Base-by-base conservation (phyloP, 345 rosid species). In the Laguncularia racemosa region DNA sequence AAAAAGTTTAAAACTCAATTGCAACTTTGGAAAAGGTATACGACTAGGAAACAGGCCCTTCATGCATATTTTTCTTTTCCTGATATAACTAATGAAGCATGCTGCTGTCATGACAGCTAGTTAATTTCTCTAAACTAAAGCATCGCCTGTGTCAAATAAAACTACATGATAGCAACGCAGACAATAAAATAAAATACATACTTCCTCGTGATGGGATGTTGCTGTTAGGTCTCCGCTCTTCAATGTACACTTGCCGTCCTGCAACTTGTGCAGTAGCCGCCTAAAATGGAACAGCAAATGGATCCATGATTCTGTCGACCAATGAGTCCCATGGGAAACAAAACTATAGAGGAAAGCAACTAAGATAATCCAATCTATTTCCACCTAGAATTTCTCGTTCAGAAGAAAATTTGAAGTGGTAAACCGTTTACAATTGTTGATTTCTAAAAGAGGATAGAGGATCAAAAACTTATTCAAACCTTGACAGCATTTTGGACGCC, bases 141-240 rank as follows among this genome's bases (percentile, higher is more conserved):
- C 20, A 16, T 13, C 16, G 47, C 20, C 26, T 12, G n/a, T 23
- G 17, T 13, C 18, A 38, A 16, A 21, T 16, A 21, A 56, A 26
- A 16, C 58, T 17, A 38, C 13, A 14, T 44, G 43, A n/a, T 16
- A 16, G 44, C 44, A 20, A 61, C 44, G 53, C 13, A 4, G 52
- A 57, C 2, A 23, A 3, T 15, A 38, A 53, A 53, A 18, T 43
- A 46, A 62, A 64, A 46, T 16, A 53, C 83, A 2, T 77, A 85
- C 86, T 83, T 76, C 79, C 78, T 61, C 86, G 86, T 48, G 66
- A 71, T 45, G 89, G 89, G 44, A 78, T 73, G 59, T 71, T 73
- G 75, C 76, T 78, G 58, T 78, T 83, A 10, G 78, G 81, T 75
- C 88, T 85, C 48, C 89, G 81, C 58, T 78, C 89, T 67, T 85